Base-by-base conservation (phyloP, 192 early-diverging fungal species). In the Funneliformis geosporum region DNA sequence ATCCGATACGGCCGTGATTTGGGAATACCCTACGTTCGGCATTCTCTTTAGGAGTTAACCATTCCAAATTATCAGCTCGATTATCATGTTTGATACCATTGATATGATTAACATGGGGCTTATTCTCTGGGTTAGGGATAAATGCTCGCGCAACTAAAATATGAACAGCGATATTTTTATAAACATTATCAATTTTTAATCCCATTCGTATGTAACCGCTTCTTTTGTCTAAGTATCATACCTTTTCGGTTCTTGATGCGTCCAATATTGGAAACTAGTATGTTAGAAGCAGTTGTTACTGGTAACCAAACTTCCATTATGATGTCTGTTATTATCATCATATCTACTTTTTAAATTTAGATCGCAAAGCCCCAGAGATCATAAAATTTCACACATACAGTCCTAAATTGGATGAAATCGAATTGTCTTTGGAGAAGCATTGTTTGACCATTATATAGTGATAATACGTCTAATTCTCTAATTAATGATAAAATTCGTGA, bases 261-360 rank as follows among this genome's bases (percentile, higher is more conserved):
- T 68, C 38, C 28, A 68, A 68, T 7, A 68, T 68, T 68, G 28
- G 66, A 68, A 25, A 68, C 40, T 40, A 68, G 18, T 12, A 40
- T 42, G 28, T 68, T 38, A 21, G 66, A 68, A 42, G 38, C 33
- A 25, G 16, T 25, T 68, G 21, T 11, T 68, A 68, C 18, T 18
- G 66, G 4, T 38, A 68, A 68, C 66, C 28, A 68, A 68, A 68
- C 40, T 42, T 68, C 66, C 9, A 68, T 68, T 68, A 40, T 14
- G 33, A 39, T 12, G 38, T 68, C 18, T 62, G 60, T 62, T 62
- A 62, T 62, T 62, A 62, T 62, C 25, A 23, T 62, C 16, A 62
- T 23, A 62, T 62, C 16, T 27, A 62, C 43, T 44, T 44, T 44
- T 44, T 44, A 44, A 44, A 44, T 44, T 43, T 43, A 43, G 42